Conservation (phyloP, 2,329 filamentous ascomycete genomes). For the Zymoseptoria pseudotritici region DNA sequence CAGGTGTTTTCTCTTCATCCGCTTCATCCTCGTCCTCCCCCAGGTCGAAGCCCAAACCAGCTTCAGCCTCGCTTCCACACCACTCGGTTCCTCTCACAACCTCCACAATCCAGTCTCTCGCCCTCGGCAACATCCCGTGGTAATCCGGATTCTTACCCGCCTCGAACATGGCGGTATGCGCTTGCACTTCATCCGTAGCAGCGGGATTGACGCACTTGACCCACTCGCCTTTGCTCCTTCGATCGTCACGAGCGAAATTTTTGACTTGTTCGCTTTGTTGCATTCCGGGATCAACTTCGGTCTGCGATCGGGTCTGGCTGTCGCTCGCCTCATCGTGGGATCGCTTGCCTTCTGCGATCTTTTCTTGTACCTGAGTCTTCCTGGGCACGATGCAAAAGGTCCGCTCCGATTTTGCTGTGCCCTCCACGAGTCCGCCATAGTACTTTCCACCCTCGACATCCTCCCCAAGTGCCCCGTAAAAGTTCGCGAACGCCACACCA, state of each 20-base stretch:
- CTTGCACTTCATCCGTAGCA: constrained; percentile 68
- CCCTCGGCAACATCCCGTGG: constrained; percentile 56
- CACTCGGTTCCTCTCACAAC: constrained; percentile 22
- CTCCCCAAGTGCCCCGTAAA: constrained; percentile 77
- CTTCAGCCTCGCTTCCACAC: constrained; percentile 17
- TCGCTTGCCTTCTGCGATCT: constrained; percentile 19
- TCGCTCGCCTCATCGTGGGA: constrained; percentile 14
- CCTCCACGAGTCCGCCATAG: constrained; percentile 39
- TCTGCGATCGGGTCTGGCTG: constrained; percentile 12
- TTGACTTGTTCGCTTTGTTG: constrained; percentile 29
- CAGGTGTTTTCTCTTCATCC: not conserved
- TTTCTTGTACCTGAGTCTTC: constrained; percentile 32
- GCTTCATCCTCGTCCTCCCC: not conserved
- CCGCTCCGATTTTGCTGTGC: constrained; percentile 60
- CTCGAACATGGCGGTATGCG: constrained; percentile 77
- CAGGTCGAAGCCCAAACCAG: not conserved
- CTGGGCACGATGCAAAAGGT: constrained; percentile 84
- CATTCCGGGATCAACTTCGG: constrained; percentile 26
- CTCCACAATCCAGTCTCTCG: constrained; percentile 58
- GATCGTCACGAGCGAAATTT: constrained; percentile 24
- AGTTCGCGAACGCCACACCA: constrained; percentile 70
- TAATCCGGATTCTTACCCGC: constrained; percentile 66
- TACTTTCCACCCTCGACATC: constrained; percentile 46
- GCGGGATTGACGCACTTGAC: constrained; percentile 68
- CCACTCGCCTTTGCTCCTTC: constrained; percentile 49